Evolutionary conservation across 2,329 filamentous ascomycete genomes (phyloP), one percentile per base, ranked within the genome.

Genomic region (Coniochaeta sp.): DNA sequence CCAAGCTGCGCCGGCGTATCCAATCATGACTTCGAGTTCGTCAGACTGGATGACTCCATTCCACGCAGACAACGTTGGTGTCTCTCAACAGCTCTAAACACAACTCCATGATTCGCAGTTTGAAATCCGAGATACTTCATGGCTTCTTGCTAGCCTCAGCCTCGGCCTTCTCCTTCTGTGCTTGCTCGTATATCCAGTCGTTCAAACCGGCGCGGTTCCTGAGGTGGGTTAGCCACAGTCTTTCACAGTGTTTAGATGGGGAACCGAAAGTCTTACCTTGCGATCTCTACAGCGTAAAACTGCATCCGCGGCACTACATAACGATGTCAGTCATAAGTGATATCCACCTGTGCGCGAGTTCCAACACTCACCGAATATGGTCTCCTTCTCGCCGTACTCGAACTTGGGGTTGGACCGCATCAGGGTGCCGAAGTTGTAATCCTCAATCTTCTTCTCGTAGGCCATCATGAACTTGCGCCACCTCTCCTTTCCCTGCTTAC

Each of bases 371-470:
- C 90, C 92, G 69, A 99, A 98, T 58, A 99, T 96, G 3, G 92
- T 96, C 59, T 89, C 91, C 60, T 96, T 81, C 77, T 96, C 81
- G 58, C 88, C 90, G 73, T 99, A 98, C 75, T 97, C 93, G 58
- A 75, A 85, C 68, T 89, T 90, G 40, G 91, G 83, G 70, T 84
- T 90, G 60, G 85, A 82, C 61, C 95, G 86, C 68, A 99, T 74
- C 83, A 99, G 93, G 36, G 95, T 97, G 60, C 95, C 95, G 75
- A 97, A 99, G 80, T 97, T 99, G 81, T 88, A 99, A 76, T 99
- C 96, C 64, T 95, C 89, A n/a, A 99, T 81, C 76, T 85, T 93
- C 76, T 96, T 93, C 78, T 98, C 92, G 74, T 97, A 99, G 63
- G 82, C 80, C 82, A 89, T 93, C 84, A 97, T 89, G 78, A 97